phyloP scores from a whole-genome alignment of 2,329 filamentous ascomycete genomes.

The Sclerotinia spermophila region DNA sequence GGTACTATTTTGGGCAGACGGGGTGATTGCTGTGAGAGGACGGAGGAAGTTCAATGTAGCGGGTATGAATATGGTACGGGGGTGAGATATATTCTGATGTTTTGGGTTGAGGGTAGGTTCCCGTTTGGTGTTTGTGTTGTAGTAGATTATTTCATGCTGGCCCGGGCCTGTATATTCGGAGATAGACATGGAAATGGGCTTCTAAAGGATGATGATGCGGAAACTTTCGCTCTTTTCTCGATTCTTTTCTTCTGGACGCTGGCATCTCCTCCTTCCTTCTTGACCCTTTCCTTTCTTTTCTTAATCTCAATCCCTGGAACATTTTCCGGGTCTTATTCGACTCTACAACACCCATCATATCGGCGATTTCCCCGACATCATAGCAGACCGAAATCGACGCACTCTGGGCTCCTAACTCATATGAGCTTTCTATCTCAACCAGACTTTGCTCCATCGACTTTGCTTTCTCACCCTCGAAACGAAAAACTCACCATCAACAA shows the following conservation, averaged over 20 bases:
- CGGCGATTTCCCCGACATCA: neutral
- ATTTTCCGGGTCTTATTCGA: neutral
- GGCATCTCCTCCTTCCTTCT: neutral
- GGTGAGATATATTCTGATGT: neutral
- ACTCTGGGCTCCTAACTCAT: neutral
- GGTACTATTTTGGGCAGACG: neutral
- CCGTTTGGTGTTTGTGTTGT: neutral
- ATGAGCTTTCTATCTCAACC: neutral
- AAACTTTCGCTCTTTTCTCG: neutral
- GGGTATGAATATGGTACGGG: neutral
- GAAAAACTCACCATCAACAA: neutral
- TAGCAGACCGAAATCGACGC: neutral
- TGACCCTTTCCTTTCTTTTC: neutral
- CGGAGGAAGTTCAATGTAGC: neutral
- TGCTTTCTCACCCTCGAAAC: neutral
- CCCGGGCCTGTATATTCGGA: neutral
- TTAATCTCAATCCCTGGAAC: neutral
- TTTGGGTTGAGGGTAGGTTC: neutral
- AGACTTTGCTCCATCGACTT: neutral
- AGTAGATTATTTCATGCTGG: neutral
- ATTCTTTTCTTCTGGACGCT: neutral
- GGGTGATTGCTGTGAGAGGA: neutral
- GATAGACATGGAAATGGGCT: neutral
- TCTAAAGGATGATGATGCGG: neutral
- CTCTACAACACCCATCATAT: neutral